phyloP scores from a whole-genome alignment of 2,329 filamentous ascomycete genomes.

The Penicillium vulpinum region DNA sequence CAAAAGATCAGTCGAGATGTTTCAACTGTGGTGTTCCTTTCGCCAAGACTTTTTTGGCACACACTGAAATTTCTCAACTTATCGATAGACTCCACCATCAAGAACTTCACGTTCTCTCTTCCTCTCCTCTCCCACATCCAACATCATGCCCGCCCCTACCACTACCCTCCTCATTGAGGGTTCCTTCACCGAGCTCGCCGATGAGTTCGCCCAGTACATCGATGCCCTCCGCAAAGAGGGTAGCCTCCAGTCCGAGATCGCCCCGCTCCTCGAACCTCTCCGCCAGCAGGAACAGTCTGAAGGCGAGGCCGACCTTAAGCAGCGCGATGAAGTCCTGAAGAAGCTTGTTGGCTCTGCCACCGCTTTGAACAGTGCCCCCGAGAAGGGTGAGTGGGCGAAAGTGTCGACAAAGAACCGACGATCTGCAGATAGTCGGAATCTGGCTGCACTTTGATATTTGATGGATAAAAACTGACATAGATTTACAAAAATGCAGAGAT shows the following conservation, averaged over 20 bases:
- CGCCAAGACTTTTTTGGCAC: conserved; percentile 44
- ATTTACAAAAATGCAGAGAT: conserved; percentile 63
- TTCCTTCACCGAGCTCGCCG: conserved; percentile 85
- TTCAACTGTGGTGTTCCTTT: conserved; percentile 21
- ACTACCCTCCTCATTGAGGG: conserved; percentile 79
- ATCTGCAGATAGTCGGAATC: conserved; percentile 13
- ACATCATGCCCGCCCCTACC: conserved; percentile 59
- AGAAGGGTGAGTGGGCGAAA: conserved; percentile 63
- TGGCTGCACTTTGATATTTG: conserved; percentile 9
- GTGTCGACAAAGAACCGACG: conserved; percentile 13
- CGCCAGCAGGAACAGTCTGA: conserved; percentile 56
- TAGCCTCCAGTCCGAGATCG: conserved; percentile 62
- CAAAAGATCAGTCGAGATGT: conserved; percentile 5
- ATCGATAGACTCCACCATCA: conserved; percentile 40
- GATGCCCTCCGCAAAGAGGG: conserved; percentile 72
- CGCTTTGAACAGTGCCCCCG: conserved; percentile 78
- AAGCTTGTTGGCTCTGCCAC: conserved; percentile 80
- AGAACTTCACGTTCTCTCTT: conserved; percentile 24
- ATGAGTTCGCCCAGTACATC: conserved; percentile 93
- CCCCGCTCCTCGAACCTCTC: conserved; percentile 63
- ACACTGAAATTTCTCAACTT: conserved; percentile 46
- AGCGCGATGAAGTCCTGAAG: conserved; percentile 82
- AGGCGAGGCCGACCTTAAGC: conserved; percentile 55
- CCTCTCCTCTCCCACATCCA: conserved; percentile 19
- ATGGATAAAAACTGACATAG: conserved; percentile 16